phyloP scores from a whole-genome alignment of 495 filamentous ascomycete species.

The Daldinia grandis region DNA sequence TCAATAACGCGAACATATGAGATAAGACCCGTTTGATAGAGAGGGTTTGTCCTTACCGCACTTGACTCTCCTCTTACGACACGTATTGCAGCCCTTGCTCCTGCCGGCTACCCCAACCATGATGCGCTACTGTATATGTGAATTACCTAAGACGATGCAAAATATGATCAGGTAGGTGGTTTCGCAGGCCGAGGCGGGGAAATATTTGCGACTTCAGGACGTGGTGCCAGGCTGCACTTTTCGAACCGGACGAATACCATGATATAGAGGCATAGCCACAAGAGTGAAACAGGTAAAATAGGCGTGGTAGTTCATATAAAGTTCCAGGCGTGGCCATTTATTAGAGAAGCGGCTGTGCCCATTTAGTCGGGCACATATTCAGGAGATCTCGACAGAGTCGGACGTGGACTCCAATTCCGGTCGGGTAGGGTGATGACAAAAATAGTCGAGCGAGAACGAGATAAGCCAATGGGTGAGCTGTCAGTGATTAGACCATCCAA shows the following conservation, averaged over 20 bases:
- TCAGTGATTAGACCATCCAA: conserved; percentile 16
- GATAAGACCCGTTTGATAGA: not conserved
- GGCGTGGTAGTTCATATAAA: conserved; percentile 14
- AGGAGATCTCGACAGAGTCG: conserved; percentile 24
- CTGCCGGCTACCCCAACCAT: conserved; percentile 47
- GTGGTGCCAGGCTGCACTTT: not conserved
- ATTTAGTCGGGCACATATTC: conserved; percentile 11
- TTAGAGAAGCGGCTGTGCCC: conserved; percentile 19
- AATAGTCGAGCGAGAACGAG: conserved; percentile 26
- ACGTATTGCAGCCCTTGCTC: conserved; percentile 48
- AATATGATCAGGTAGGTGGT: not conserved
- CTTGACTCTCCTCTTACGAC: conserved; percentile 41
- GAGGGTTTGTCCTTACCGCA: conserved; percentile 36
- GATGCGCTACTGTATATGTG: not conserved
- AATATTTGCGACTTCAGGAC: not conserved
- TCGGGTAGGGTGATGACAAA: conserved; percentile 24
- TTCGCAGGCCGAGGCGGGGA: not conserved
- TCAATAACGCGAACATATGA: not conserved
- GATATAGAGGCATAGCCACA: not conserved
- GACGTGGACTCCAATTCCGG: conserved; percentile 29
- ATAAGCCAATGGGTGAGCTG: conserved; percentile 9
- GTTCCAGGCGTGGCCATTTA: conserved; percentile 2
- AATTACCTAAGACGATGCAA: not conserved
- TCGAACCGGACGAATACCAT: conserved; percentile 8
- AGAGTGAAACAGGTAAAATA: conserved; percentile 9